Percentiles rank a stretch among this genome's conserved stretches.
phyloP scores from a whole-genome alignment of 2,329 filamentous ascomycete genomes.

The Diaporthe velutina region DNA sequence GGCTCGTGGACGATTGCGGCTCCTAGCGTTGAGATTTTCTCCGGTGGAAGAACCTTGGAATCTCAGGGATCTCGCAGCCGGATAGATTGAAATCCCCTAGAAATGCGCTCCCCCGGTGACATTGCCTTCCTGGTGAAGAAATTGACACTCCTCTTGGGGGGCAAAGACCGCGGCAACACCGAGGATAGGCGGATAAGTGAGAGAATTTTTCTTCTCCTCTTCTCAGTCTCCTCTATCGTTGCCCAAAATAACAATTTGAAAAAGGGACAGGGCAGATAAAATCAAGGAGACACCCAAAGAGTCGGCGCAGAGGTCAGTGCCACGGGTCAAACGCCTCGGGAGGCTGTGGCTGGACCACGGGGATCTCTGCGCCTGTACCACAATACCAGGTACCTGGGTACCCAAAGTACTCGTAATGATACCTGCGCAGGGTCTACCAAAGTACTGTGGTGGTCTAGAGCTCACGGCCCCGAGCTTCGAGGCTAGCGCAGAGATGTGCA shows the following conservation, averaged over 20 bases:
- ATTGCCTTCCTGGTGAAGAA: constrained; percentile 15
- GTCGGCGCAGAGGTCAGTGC: neutral
- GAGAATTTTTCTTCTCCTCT: neutral
- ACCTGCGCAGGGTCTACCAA: neutral
- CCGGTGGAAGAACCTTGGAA: neutral
- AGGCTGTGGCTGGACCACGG: constrained; percentile 3
- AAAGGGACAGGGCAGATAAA: neutral
- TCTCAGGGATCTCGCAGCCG: constrained; percentile 3
- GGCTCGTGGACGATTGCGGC: constrained; percentile 7
- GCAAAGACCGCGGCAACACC: constrained; percentile 24
- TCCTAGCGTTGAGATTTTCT: constrained; percentile 30
- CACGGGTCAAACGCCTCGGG: constrained; percentile 15
- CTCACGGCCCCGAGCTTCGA: neutral
- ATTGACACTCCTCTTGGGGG: constrained; percentile 3
- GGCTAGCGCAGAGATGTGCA: constrained; percentile 21
- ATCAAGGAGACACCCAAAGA: neutral
- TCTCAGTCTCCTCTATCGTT: neutral
- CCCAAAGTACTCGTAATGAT: neutral
- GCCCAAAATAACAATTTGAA: neutral
- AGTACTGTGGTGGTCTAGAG: constrained; percentile 7
- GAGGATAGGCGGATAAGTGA: constrained; percentile 5
- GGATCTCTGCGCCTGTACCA: neutral
- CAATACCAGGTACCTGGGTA: neutral
- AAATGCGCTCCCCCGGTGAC: neutral
- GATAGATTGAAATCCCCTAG: constrained; percentile 21